Base-by-base conservation (phyloP, 495 filamentous ascomycete species). In the Penicillium longicatenatum region DNA sequence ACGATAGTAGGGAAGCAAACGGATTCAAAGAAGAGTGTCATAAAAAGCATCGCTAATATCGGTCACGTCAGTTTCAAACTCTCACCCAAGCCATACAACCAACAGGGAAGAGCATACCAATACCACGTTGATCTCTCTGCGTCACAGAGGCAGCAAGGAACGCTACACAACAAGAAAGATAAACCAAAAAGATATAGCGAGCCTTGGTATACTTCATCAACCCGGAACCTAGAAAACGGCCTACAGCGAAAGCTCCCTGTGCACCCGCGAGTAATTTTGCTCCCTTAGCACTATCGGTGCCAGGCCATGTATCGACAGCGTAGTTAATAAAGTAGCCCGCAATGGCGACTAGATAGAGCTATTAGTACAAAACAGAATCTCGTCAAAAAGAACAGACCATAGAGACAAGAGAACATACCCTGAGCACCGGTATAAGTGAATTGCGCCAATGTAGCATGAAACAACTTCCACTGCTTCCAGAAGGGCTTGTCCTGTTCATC, bases 351-450 rank as follows among this genome's bases (percentile, higher is more conserved):
- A 35, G 22, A 43, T 2, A 26, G 3, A 17, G 14, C 37, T 63
- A 4, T 29, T 9, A 26, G 29, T 20, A 7, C 30, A 51, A 51
- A 31, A 3, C 14, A 4, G 8, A 11, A 52, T 9, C 17, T 31
- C 22, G 35, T 37, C 49, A 12, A 22, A 48, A 22, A n/a, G 17
- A 46, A 24, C 17, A 16, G n/a, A n/a, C n/a, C 14, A 16, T 49
- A 57, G 2, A 35, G 42, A 16, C 58, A 45, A 17, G 8, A 54
- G 21, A 17, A 57, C 58, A 33, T 50, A 70, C 80, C 75, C 63
- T 93, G 89, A 0, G 86, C 81, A 24, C 84, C 86, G 19, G 87
- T 82, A 65, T 91, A 92, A n/a, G 80, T 83, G 77, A 88, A 91
- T 64, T 93, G 89, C 14, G 87, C 80, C 35, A 87, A 52, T 10